These are phyloP conservation scores for Jamesozyma lodderae DNA, from an alignment of 805 yeast genomes.

Conservation along the genomic window DNA sequence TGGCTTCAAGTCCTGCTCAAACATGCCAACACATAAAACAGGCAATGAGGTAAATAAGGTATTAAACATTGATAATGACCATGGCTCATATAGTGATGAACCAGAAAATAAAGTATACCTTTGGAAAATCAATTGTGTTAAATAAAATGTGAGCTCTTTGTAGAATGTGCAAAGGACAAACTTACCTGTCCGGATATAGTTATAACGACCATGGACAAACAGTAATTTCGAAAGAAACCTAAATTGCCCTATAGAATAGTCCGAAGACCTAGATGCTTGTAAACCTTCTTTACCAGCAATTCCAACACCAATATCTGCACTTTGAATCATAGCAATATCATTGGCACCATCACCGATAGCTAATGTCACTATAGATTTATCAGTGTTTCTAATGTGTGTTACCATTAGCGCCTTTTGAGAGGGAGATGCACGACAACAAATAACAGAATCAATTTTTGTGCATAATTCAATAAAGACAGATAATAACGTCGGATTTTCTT, in stretches of 20 bases:
- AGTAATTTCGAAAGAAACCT: conserved; percentile 72
- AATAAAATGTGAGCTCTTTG: conserved; percentile 83
- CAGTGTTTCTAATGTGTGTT: conserved; percentile 59
- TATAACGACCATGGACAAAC: conserved; percentile 92
- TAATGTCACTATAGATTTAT: conserved; percentile 65
- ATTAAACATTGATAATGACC: conserved; percentile 96
- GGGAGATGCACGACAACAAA: conserved; percentile 95
- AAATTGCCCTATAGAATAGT: conserved; percentile 92
- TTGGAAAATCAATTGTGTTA: conserved; percentile 83
- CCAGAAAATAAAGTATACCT: conserved; percentile 85
- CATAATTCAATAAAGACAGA: conserved; percentile 77
- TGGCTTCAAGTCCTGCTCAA: conserved; percentile 84
- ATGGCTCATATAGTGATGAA: conserved; percentile 83
- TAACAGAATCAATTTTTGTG: conserved; percentile 78
- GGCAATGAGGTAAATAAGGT: conserved; percentile 91
- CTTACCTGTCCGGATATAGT: conserved; percentile 83
- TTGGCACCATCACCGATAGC: conserved; percentile 99
- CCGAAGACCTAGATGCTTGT: conserved; percentile 93
- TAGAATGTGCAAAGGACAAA: conserved; percentile 90
- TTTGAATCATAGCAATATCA: conserved; percentile 98
- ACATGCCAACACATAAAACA: conserved; percentile 88
- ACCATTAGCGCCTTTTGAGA: conserved; percentile 94
- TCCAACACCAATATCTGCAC: conserved; percentile 96
- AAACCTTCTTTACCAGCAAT: conserved; percentile 95
- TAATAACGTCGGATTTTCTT: conserved; percentile 61